Evolutionary conservation across 768 basidiomycete species (phyloP), one percentile per base, ranked within the genome.

Genomic region (Phanerochaete sordida): DNA sequence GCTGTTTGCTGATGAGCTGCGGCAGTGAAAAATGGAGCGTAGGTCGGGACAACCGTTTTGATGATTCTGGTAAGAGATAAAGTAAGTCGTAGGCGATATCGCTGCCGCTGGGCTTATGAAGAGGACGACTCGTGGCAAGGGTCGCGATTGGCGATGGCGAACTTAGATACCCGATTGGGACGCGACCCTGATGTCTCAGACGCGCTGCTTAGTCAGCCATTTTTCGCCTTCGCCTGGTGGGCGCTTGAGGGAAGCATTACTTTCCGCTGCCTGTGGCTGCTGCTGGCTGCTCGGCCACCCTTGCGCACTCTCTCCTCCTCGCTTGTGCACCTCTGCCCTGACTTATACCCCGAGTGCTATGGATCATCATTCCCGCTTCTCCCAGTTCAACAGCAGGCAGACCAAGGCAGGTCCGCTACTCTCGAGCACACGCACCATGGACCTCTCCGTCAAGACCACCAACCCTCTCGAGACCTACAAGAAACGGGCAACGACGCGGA

Each of bases 311-410:
- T 28, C 48, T 47, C 46, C 11, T 23, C 48, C 48, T 21, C 23
- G 16, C 30, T 5, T 49, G 16, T n/a, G 13, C 28, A 49, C n/a
- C 26, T 2, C 28, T 30, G 48, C 15, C 48, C 13, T 27, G 24
- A 9, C 19, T 15, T 7, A 23, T 27, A 19, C n/a, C 30, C 13
- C 51, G 23, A 43, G 24, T 49, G 49, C 39, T 52, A 92, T 91
- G 90, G 88, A 92, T 70, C 88, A 86, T 7, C 90, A 92, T 73
- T 92, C 90, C 64, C 81, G 81, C 50, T 81, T 72, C 63, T 87
- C 84, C 16, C 90, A 89, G 71, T 93, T 86, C 74, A 91, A 91
- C 71, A 81, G 86, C 61, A 79, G 90, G 64, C 74, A 78, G 48
- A 88, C 88, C 55, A 91, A 84, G 70, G 79, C 83, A 33, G 89